Conservation (phyloP, 2,329 filamentous ascomycete genomes). For the Alternaria conjuncta region DNA sequence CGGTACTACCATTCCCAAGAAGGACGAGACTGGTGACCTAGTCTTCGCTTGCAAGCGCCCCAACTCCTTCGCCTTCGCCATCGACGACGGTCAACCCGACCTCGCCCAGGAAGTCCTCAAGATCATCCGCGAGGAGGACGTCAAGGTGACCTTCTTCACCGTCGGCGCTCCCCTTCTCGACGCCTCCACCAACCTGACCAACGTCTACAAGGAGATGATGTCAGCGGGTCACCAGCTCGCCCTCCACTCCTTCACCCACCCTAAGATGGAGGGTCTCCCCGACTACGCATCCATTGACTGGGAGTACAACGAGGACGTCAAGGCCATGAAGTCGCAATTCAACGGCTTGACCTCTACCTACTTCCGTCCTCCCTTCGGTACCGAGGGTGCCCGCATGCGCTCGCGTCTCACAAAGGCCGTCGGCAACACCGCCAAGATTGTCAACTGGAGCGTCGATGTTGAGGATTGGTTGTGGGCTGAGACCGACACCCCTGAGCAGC, state of each 20-base stretch:
- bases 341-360: slow-evolving; percentile 54
- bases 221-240: slow-evolving; percentile 70
- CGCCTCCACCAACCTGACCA: slow-evolving; percentile 64
- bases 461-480: slow-evolving; percentile 74
- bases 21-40: slow-evolving; percentile 66
- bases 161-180: slow-evolving; percentile 69
- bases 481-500: slow-evolving; percentile 67
- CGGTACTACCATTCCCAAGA: slow-evolving; percentile 61
- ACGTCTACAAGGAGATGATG: slow-evolving; percentile 69
- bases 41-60: slow-evolving; percentile 70
- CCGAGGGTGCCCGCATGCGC: slow-evolving; percentile 70
- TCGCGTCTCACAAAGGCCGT: slow-evolving; percentile 62
- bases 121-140: slow-evolving; percentile 65
- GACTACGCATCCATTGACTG: slow-evolving; percentile 63
- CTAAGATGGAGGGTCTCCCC: slow-evolving; percentile 67
- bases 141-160: slow-evolving; percentile 75
- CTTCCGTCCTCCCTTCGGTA: slow-evolving; percentile 74
- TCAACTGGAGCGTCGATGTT: slow-evolving; percentile 74
- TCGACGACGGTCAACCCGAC: slow-evolving; percentile 70
- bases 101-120: slow-evolving; percentile 67
- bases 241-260: slow-evolving; percentile 72
- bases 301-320: slow-evolving; percentile 66
- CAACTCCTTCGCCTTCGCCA: slow-evolving; percentile 74
- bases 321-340: slow-evolving; percentile 52
- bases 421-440: slow-evolving; percentile 60